Conservation (phyloP, 2,329 filamentous ascomycete genomes). For the Drechmeria coniospora region DNA sequence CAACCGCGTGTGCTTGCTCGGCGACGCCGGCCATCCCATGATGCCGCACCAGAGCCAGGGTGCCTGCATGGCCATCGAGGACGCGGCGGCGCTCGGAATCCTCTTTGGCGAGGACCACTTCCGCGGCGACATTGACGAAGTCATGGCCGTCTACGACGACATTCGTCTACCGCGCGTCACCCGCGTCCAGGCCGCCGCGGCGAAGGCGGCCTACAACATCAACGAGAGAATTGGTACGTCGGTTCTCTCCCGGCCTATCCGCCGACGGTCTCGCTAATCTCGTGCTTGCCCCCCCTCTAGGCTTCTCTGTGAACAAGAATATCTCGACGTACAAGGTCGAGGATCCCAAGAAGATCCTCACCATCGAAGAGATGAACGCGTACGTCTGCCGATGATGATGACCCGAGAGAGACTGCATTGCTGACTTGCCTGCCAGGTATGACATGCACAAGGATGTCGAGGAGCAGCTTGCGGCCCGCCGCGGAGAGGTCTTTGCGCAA, state of each 20-base stretch:
- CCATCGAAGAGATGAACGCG: constrained; percentile 55
- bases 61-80: constrained; percentile 50
- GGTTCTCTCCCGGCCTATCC: neutral
- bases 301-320: constrained; percentile 46
- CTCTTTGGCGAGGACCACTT: constrained; percentile 36
- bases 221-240: constrained; percentile 42
- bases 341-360: constrained; percentile 44
- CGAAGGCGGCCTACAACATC: constrained; percentile 44
- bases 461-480: constrained; percentile 24
- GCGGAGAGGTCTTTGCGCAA: constrained; percentile 17
- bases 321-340: constrained; percentile 44
- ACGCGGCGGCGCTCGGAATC: constrained; percentile 44
- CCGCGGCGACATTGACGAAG: constrained; percentile 28
- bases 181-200: constrained; percentile 39
- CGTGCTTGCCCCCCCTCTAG: constrained; percentile 12
- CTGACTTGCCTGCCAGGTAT: constrained; percentile 22
- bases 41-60: constrained; percentile 53
- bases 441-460: constrained; percentile 43
- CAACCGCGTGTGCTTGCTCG: constrained; percentile 38
- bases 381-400: constrained; percentile 18
- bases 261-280: neutral
- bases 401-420: neutral
- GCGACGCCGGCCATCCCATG: constrained; percentile 52
- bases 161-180: constrained; percentile 39
- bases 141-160: constrained; percentile 34